Evolutionary conservation across 352 stramenopile species (phyloP).

Genomic region (Phytophthora aleatoria): DNA sequence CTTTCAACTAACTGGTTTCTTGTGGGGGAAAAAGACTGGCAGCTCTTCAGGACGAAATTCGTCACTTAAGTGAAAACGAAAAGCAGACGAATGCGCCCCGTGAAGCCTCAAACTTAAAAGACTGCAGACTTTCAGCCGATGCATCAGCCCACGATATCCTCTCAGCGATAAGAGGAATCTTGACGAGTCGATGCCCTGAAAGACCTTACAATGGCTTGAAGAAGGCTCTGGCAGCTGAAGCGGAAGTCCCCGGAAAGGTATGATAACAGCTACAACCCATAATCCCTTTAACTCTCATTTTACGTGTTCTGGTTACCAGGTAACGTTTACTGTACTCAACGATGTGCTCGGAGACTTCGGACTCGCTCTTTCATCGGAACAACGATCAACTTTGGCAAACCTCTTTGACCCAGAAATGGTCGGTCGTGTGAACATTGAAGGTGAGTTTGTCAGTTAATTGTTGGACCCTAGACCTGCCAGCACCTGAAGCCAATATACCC

Average conservation of each 20-base stretch:
- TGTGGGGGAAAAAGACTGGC: slow-evolving; percentile 26
- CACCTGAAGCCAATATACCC: neutral
- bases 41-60: slow-evolving; percentile 37
- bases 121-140: slow-evolving; percentile 46
- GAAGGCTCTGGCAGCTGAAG: slow-evolving; percentile 71
- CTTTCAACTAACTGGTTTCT: neutral
- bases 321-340: slow-evolving; percentile 69
- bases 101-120: slow-evolving; percentile 50
- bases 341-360: slow-evolving; percentile 78
- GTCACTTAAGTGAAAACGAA: slow-evolving; percentile 20
- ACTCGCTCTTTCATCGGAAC: slow-evolving; percentile 41
- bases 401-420: slow-evolving; percentile 59
- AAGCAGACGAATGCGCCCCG: slow-evolving; percentile 25
- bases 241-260: slow-evolving; percentile 77
- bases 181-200: slow-evolving; percentile 56
- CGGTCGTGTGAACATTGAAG: slow-evolving; percentile 75
- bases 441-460: slow-evolving; percentile 25
- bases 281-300: neutral
- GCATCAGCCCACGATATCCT: slow-evolving; percentile 70
- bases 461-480: neutral
- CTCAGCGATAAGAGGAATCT: slow-evolving; percentile 71
- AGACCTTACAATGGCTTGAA: slow-evolving; percentile 82
- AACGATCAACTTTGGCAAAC: slow-evolving; percentile 49
- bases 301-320: slow-evolving; percentile 28
- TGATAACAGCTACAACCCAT: neutral